Base-by-base conservation (phyloP, 2,329 filamentous ascomycete genomes). In the Alternaria brassicicola region DNA sequence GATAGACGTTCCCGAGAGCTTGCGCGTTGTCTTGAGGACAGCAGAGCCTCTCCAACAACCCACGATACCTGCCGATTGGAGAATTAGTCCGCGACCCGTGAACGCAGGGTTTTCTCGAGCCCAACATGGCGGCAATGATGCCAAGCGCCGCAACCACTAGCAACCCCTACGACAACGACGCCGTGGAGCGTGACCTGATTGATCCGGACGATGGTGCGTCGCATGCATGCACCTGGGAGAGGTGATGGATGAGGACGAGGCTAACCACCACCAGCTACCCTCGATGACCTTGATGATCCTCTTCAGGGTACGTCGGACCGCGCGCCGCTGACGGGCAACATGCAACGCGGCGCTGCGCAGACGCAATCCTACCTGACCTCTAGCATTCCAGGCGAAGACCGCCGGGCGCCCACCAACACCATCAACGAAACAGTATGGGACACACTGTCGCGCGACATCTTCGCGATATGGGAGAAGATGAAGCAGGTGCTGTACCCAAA, bases 371-470 rank as follows among this genome's bases (percentile, higher is more conserved):
- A 94, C 78, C 85, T 97, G 68, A 97, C 93, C 25, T 95, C 92
- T 21, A 88, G 88, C 57, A 96, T 99, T 73, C 89, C 90, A 2
- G 95, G 95, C 66, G 94, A 98, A 78, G 95, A 99, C 81, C 90
- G 95, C 53, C 86, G 90, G 63, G 93, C 95, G 15, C 87, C 93
- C 7, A 88, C 89, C 66, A 96, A 96, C 80, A 99, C 95, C 43
- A 96, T 99, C 77, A 95, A 99, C 78, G 95, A 99, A 81, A 89
- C 88, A 2, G 95, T 99, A 38, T 99, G 95, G 95, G 92, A 94
- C 41, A 99, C 95, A n/a, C 83, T 99, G 60, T 92, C 91, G 51
- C 89, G 95, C 67, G 95, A 99, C 78, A 81, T 99, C 65, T 80
- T 94, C 7, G 95, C 93, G 25, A 92, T 98, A 33, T 98, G 95